Evolutionary conservation across 1,284 basidiomycete genomes (phyloP).

Genomic region (Xanthoconium separans): DNA sequence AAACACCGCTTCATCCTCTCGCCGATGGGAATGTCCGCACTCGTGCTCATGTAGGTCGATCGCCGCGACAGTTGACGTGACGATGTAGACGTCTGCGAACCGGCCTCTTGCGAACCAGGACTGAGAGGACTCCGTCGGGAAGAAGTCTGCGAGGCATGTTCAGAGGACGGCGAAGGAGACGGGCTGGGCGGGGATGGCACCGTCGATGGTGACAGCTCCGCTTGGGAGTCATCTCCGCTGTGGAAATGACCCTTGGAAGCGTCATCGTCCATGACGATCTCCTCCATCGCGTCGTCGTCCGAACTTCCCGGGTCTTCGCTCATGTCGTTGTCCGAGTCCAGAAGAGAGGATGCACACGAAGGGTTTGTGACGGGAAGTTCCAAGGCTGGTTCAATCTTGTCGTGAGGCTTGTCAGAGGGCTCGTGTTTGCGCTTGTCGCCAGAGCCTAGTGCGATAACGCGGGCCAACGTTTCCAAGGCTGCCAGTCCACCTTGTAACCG

Average conservation of each 20-base stretch:
- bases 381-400: slow-evolving; percentile 63
- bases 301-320: slow-evolving; percentile 69
- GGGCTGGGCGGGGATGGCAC: slow-evolving; percentile 30
- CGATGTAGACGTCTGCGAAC: slow-evolving; percentile 37
- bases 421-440: slow-evolving; percentile 57
- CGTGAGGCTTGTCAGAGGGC: slow-evolving; percentile 53
- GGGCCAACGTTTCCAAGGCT: slow-evolving; percentile 79
- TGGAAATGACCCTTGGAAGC: slow-evolving; percentile 33
- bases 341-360: slow-evolving; percentile 50
- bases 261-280: slow-evolving; percentile 71
- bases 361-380: slow-evolving; percentile 72
- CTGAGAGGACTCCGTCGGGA: slow-evolving; percentile 19
- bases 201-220: slow-evolving; percentile 26
- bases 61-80: slow-evolving; percentile 57
- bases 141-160: slow-evolving; percentile 30
- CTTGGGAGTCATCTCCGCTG: slow-evolving; percentile 19
- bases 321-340: slow-evolving; percentile 78
- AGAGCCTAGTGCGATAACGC: slow-evolving; percentile 66
- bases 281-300: slow-evolving; percentile 75
- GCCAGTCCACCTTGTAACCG: slow-evolving; percentile 79
- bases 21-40: slow-evolving; percentile 49
- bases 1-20: slow-evolving; percentile 79
- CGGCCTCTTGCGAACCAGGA: slow-evolving; percentile 36
- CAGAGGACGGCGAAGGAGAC: slow-evolving; percentile 28
- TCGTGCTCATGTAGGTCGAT: slow-evolving; percentile 36